phyloP scores from a whole-genome alignment of 2,329 filamentous ascomycete genomes.

The Curvularia sp. region DNA sequence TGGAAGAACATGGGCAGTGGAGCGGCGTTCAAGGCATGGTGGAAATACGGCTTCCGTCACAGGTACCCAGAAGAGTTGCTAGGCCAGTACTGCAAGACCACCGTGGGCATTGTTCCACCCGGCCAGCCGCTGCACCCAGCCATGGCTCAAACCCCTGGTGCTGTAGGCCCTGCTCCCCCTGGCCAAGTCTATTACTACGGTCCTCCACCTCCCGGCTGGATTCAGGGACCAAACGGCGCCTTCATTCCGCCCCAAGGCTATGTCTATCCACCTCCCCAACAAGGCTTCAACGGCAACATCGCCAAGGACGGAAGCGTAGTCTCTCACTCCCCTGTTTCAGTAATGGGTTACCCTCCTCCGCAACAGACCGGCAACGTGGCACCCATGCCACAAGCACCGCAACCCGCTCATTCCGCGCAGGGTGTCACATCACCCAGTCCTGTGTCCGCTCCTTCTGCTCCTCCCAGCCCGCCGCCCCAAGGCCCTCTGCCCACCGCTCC shows the following conservation, averaged over 20 bases:
- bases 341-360: conserved; percentile 1
- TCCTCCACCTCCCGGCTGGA: conserved; percentile 31
- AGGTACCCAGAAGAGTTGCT: conserved; percentile 40
- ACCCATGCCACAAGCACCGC: neutral
- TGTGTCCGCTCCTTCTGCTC: neutral
- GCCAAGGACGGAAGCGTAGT: conserved; percentile 23
- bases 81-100: conserved; percentile 39
- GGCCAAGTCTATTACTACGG: conserved; percentile 36
- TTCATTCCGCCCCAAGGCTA: conserved; percentile 31
- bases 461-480: conserved; percentile 17
- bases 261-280: conserved; percentile 18
- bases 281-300: conserved; percentile 16
- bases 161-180: conserved; percentile 20
- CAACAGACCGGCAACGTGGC: neutral
- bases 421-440: neutral
- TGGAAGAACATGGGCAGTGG: conserved; percentile 40
- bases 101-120: conserved; percentile 39
- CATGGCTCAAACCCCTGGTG: conserved; percentile 31
- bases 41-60: conserved; percentile 42
- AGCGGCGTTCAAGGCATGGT: conserved; percentile 44
- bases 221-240: conserved; percentile 26
- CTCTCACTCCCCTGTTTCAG: conserved; percentile 18
- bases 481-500: conserved; percentile 11
- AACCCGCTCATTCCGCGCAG: conserved; percentile 19
- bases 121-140: conserved; percentile 34